A percentile compares a stretch with the other conserved stretches of the same genome.
These are phyloP conservation scores for Cercospora berteroae DNA, from an alignment of 2,329 filamentous ascomycete genomes.

Conservation along the genomic window DNA sequence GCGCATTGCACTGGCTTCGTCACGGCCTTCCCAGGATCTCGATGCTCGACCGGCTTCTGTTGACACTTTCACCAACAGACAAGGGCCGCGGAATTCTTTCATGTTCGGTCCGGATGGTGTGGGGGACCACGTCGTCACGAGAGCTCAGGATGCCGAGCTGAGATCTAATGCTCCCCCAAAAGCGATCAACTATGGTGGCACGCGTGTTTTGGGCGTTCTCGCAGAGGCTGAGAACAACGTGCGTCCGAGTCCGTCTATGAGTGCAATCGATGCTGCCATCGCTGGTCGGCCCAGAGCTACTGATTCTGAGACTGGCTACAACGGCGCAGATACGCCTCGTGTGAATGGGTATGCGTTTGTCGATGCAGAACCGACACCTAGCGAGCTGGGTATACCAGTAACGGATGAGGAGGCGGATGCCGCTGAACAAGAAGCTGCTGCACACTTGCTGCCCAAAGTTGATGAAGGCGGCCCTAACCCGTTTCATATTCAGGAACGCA, in stretches of 20 bases:
- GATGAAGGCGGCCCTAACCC: conserved; percentile 65
- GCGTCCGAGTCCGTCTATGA: conserved; percentile 78
- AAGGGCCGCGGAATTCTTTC: conserved; percentile 70
- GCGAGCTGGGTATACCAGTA: conserved; percentile 52
- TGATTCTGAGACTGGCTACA: conserved; percentile 59
- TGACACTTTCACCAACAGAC: conserved; percentile 64
- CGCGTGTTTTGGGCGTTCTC: conserved; percentile 57
- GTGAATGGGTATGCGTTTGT: conserved; percentile 95
- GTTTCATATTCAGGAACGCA: conserved; percentile 73
- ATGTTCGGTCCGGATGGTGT: conserved; percentile 78
- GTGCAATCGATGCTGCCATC: conserved; percentile 80
- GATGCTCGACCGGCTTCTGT: conserved; percentile 73
- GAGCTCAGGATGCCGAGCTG: conserved; percentile 66
- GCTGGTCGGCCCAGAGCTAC: conserved; percentile 65
- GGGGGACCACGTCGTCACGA: conserved; percentile 56
- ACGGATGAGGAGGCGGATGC: conserved; percentile 37
- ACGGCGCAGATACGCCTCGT: conserved; percentile 75
- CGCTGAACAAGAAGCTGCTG: conserved; percentile 39
- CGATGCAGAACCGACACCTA: conserved; percentile 68
- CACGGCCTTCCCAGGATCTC: conserved; percentile 57
- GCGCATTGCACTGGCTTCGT: conserved; percentile 22
- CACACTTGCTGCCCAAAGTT: conserved; percentile 45
- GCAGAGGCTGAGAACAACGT: conserved; percentile 38
- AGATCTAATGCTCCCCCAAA: conserved; percentile 73
- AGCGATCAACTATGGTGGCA: conserved; percentile 77